These are phyloP conservation scores for Parvularia atlantis DNA, from an alignment of 78 protist genomes.

Conservation along the genomic window DNA sequence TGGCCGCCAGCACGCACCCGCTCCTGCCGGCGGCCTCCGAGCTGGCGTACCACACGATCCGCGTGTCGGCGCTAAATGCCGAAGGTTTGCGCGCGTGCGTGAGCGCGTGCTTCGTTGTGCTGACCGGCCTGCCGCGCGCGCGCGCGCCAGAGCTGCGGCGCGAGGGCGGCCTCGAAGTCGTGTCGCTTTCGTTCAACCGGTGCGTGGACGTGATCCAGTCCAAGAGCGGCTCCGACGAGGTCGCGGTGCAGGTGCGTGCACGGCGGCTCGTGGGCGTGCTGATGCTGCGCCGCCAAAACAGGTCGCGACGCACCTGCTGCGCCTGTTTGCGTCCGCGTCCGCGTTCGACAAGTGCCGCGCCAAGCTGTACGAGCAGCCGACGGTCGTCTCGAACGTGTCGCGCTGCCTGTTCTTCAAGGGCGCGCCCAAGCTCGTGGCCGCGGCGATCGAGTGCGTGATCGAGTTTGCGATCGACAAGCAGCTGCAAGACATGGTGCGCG, in stretches of 20 bases:
- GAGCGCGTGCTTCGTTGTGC: too few species aligned
- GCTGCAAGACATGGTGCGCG: constrained; percentile 18
- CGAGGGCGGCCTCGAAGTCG: constrained; percentile 55
- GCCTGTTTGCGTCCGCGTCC: constrained; percentile 18
- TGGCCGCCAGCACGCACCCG: constrained; percentile 1
- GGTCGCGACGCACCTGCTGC: constrained; percentile 1
- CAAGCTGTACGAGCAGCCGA: not conserved
- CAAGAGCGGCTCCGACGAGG: not conserved
- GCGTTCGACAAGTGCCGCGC: constrained; percentile 22
- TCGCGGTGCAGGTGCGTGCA: not conserved
- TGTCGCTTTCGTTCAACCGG: constrained; percentile 10
- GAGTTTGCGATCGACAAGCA: not conserved
- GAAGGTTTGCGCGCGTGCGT: too few species aligned
- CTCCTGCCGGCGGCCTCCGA: constrained; percentile 52
- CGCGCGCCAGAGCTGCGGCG: constrained; percentile 60
- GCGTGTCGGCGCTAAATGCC: constrained; percentile 59
- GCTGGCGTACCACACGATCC: constrained; percentile 53
- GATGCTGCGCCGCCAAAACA: not conserved
- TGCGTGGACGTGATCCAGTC: constrained; percentile 1
- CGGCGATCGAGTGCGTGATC: constrained; percentile 16
- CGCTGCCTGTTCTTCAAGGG: constrained; percentile 1
- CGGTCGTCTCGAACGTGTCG: not conserved
- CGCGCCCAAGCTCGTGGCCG: constrained; percentile 12
- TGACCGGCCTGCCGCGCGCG: too few species aligned
- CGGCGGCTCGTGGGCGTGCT: not conserved